Evolutionary conservation across 2,329 filamentous ascomycete genomes (phyloP).

Genomic region (Alternaria sp.): DNA sequence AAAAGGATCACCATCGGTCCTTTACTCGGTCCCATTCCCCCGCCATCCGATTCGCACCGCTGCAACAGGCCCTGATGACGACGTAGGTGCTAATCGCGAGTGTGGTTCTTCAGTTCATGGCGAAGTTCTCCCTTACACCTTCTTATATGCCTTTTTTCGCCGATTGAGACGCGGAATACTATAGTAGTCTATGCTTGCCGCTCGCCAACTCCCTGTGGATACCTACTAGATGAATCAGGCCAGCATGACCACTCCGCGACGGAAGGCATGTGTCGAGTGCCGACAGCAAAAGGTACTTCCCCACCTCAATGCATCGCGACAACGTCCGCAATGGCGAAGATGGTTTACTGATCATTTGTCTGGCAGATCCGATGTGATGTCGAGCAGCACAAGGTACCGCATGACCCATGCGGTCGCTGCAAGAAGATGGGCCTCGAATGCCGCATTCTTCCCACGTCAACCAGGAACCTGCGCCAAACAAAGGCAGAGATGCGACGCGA

Average conservation of each 20-base stretch:
- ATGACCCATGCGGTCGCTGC: conserved; percentile 45
- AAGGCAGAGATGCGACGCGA: conserved; percentile 49
- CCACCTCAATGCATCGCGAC: conserved; percentile 5
- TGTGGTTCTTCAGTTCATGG: conserved; percentile 25
- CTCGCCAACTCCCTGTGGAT: conserved; percentile 29
- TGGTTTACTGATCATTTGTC: conserved; percentile 23
- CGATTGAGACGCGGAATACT: conserved; percentile 28
- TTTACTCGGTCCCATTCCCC: conserved; percentile 40
- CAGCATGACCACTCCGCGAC: conserved; percentile 43
- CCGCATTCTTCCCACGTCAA: conserved; percentile 46
- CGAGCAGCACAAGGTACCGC: conserved; percentile 46
- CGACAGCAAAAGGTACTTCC: conserved; percentile 47
- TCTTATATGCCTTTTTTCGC: conserved; percentile 34
- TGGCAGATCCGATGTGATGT: conserved; percentile 48
- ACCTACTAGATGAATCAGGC: conserved; percentile 25
- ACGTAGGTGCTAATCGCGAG: conserved; percentile 37
- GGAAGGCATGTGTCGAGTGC: conserved; percentile 48
- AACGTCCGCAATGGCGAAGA: neutral
- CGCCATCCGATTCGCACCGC: conserved; percentile 41
- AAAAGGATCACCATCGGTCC: conserved; percentile 31
- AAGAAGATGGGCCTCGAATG: conserved; percentile 47
- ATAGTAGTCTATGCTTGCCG: conserved; percentile 25
- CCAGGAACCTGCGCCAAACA: conserved; percentile 46
- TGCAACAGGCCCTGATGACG: conserved; percentile 40
- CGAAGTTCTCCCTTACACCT: conserved; percentile 25